Evolutionary conservation across 1,284 basidiomycete genomes (phyloP), one percentile per base, ranked within the genome.

Genomic region (Papiliotrema fonsecae): DNA sequence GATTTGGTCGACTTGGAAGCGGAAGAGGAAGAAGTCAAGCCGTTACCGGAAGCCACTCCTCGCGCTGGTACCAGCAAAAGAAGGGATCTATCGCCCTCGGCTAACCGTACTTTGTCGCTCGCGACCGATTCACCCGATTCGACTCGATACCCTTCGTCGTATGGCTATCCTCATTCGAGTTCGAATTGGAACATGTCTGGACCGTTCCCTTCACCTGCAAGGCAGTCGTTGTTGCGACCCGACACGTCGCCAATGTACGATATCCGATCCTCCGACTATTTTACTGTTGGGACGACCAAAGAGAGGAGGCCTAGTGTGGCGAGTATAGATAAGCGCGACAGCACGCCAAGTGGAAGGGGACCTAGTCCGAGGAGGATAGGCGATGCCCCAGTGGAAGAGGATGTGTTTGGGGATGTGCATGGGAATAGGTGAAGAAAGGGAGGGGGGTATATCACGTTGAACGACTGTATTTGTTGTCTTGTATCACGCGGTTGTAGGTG

Each of bases 171-270:
- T 27, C 37, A 24, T 10, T 31, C 46, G 7, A 27, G 38, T 7
- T 42, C 38, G 6, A 36, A 25, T 4, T 51, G 61, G 44, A 36
- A 50, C 41, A 67, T 68, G 65, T 53, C 61, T 0, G 58, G 56
- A 6, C 55, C 52, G 10, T 56, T 56, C 31, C 56, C 55, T 24
- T 45, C 46, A 6, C 44, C 53, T 3, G 30, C 28, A 21, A 37
- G 55, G 19, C 32, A 38, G 27, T 51, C 50, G 10, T 45, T 41
- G 11, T 45, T 52, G 34, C 35, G 58, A 31, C 56, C 52, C 3
- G 58, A 60, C 32, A 39, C 51, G 13, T 63, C 61, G 31, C 63
- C 63, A n/a, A 58, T 65, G 61, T 62, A 64, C 31, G 63, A 65
- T 46, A 65, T 65, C n/a, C 48, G 58, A 16, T 47, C 56, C 19